Conservation (phyloP, 2,329 filamentous ascomycete species). For the Trichophyton mentagrophytes region DNA sequence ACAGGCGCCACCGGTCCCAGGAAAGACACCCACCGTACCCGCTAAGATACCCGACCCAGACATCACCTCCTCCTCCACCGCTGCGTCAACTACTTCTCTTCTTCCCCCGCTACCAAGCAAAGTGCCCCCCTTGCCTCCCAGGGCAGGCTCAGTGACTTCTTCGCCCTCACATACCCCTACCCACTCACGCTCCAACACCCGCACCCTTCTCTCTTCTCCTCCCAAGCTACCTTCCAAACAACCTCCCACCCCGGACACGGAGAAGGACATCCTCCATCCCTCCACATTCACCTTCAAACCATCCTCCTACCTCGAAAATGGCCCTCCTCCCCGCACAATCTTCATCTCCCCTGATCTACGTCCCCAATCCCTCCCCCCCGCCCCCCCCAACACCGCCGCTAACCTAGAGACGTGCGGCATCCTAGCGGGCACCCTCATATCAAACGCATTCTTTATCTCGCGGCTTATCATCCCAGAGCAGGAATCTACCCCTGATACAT, state of each 20-base stretch:
- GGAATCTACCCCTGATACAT: constrained; percentile 79
- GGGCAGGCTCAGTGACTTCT: constrained; percentile 9
- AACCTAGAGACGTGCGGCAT: constrained; percentile 95
- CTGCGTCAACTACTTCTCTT: not conserved
- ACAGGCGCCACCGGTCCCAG: constrained; percentile 11
- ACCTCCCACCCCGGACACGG: not conserved
- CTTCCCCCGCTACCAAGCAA: constrained; percentile 17
- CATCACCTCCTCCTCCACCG: not conserved
- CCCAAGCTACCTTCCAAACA: constrained; percentile 10
- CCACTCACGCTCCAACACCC: constrained; percentile 18
- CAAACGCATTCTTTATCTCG: constrained; percentile 85
- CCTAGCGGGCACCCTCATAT: constrained; percentile 77
- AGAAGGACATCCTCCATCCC: constrained; percentile 25
- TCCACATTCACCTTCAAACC: constrained; percentile 66
- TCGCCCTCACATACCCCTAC: constrained; percentile 18
- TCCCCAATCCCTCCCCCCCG: constrained; percentile 58
- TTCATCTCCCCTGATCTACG: constrained; percentile 73
- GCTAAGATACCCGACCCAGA: constrained; percentile 23
- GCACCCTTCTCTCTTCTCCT: constrained; percentile 14
- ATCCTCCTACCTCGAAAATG: constrained; percentile 79
- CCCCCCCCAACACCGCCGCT: constrained; percentile 59
- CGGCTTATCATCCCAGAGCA: constrained; percentile 85
- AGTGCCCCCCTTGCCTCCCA: constrained; percentile 13
- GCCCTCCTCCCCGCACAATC: constrained; percentile 69
- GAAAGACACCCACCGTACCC: constrained; percentile 26